phyloP scores from a whole-genome alignment of 148 eudicot species.

The Salicornia ramosissima region DNA sequence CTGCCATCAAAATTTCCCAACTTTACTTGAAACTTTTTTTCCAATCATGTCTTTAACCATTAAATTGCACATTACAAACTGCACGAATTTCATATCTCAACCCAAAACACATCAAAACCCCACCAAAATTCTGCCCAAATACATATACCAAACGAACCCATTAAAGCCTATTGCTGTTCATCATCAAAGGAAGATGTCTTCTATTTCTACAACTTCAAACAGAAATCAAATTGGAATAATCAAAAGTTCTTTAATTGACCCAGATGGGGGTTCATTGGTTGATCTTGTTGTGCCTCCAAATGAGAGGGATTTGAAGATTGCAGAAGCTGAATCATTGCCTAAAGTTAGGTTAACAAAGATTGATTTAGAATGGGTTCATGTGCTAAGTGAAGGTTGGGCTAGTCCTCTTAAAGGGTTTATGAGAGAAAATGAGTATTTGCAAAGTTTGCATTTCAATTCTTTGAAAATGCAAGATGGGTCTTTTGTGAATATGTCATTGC shows the following conservation, averaged over 20 bases:
- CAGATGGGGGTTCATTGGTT: constrained; percentile 79
- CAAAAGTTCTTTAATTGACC: constrained; percentile 69
- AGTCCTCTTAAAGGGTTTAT: constrained; percentile 82
- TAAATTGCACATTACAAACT: constrained; percentile 28
- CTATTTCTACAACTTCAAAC: background rate
- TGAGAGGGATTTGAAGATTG: constrained; percentile 32
- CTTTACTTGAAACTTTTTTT: background rate
- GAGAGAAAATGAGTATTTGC: constrained; percentile 87
- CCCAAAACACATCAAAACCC: constrained; percentile 15
- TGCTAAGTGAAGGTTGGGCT: constrained; percentile 92
- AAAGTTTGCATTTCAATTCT: constrained; percentile 84
- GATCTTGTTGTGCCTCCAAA: constrained; percentile 56
- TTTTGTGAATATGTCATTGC: constrained; percentile 84
- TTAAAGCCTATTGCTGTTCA: constrained; percentile 21
- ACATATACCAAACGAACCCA: constrained; percentile 29
- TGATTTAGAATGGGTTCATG: constrained; percentile 94
- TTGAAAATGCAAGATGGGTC: constrained; percentile 62
- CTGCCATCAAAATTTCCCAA: constrained; percentile 1
- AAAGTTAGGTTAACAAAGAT: constrained; percentile 47
- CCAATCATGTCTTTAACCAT: constrained; percentile 45
- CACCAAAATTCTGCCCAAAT: constrained; percentile 25
- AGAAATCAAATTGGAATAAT: constrained; percentile 15
- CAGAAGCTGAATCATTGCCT: constrained; percentile 55
- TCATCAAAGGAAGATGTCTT: background rate
- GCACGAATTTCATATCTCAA: constrained; percentile 19